These are phyloP conservation scores for Saprolegnia diclina DNA, from an alignment of 352 stramenopile genomes.

Conservation along the genomic window DNA sequence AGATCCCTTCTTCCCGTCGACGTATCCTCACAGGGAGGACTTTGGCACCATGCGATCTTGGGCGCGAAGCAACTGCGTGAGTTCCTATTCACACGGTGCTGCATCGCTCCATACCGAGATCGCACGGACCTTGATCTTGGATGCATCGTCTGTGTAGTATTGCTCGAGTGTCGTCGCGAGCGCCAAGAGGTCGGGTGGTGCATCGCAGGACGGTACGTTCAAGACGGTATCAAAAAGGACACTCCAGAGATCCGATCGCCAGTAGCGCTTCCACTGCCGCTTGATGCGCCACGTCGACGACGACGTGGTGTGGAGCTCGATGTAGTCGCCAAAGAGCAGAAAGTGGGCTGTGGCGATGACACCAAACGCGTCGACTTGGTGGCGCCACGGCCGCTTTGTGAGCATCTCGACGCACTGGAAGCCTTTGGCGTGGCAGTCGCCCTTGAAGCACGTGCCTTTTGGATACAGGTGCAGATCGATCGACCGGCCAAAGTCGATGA, in stretches of 20 bases:
- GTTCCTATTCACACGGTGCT: neutral
- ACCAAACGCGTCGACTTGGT: conserved; percentile 83
- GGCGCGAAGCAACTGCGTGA: neutral
- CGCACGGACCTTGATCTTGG: conserved; percentile 1
- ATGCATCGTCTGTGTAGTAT: neutral
- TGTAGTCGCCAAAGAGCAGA: conserved; percentile 82
- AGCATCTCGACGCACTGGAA: conserved; percentile 85
- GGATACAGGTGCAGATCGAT: conserved; percentile 69
- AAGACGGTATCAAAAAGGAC: conserved; percentile 61
- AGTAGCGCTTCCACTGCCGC: conserved; percentile 73
- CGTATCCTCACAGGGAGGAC: neutral
- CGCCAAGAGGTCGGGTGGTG: conserved; percentile 39
- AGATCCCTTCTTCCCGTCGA: neutral
- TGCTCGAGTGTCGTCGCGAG: neutral
- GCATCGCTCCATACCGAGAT: neutral
- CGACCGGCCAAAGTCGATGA: conserved; percentile 82
- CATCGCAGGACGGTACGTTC: conserved; percentile 58
- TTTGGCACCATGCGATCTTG: conserved; percentile 2
- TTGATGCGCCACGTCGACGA: conserved; percentile 39
- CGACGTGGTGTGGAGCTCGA: conserved; percentile 47
- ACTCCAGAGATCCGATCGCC: conserved; percentile 67
- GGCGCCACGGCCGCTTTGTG: conserved; percentile 58
- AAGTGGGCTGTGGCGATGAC: conserved; percentile 69
- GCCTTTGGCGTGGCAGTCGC: conserved; percentile 75
- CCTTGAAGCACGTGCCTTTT: conserved; percentile 46